A percentile compares a stretch with the other conserved stretches of the same genome.
Evolutionary conservation across 148 eudicot species (phyloP).

Genomic region (Nepenthes gracilis): DNA sequence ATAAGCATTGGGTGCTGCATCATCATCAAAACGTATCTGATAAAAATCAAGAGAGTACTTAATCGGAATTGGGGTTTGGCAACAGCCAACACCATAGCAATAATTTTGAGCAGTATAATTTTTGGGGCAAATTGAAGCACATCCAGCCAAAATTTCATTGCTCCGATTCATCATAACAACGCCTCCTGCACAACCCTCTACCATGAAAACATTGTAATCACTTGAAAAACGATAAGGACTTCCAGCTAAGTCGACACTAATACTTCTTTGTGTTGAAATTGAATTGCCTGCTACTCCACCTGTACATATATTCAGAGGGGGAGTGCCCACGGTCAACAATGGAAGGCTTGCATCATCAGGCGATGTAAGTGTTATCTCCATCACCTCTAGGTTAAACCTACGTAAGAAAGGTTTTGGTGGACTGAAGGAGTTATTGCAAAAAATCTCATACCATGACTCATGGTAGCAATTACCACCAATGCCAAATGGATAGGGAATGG

Average conservation of each 20-base stretch:
- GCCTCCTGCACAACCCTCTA: not conserved
- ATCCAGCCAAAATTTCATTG: not conserved
- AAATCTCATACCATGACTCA: not conserved
- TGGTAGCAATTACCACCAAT: not conserved
- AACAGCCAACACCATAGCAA: constrained; percentile 1
- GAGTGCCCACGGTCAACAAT: not conserved
- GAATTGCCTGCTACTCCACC: not conserved
- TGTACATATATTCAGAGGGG: not conserved
- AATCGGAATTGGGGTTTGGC: not conserved
- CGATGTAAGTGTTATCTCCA: not conserved
- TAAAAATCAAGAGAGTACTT: not conserved
- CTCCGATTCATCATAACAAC: not conserved
- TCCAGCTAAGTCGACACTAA: not conserved
- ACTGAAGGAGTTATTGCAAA: not conserved
- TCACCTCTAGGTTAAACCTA: not conserved
- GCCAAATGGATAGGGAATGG: constrained; percentile 2
- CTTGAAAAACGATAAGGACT: not conserved
- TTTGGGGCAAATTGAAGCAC: not conserved
- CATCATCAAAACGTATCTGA: not conserved
- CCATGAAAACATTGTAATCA: not conserved
- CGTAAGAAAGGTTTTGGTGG: not conserved
- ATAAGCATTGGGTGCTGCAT: not conserved
- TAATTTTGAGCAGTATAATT: not conserved
- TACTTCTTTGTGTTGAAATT: no score
- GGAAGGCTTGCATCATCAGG: not conserved